Evolutionary conservation across 192 early-diverging fungal species (phyloP).

Genomic region (Coemansia sp.): DNA sequence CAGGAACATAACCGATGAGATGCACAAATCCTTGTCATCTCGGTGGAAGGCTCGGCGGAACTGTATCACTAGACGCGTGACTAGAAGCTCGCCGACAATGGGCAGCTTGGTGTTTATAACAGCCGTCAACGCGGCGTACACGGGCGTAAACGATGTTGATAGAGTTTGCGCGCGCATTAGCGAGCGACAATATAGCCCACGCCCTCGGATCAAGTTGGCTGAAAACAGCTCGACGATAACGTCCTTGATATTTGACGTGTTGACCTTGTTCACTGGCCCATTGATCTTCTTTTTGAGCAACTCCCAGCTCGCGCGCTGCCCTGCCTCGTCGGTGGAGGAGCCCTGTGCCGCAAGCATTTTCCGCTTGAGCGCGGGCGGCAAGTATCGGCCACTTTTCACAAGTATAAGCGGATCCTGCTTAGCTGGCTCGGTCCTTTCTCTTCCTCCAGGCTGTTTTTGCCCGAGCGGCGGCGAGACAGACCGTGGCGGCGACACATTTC

Average conservation of each 20-base stretch:
- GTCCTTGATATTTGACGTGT: conserved; percentile 85
- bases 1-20: conserved; percentile 84
- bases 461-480: not conserved
- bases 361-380: conserved; percentile 80
- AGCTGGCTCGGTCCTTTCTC: not conserved
- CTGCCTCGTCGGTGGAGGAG: conserved; percentile 22
- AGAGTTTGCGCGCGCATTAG: conserved; percentile 89
- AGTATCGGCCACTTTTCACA: conserved; percentile 59
- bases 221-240: conserved; percentile 87
- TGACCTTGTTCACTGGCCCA: conserved; percentile 94
- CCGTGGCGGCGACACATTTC: not conserved
- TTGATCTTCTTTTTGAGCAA: conserved; percentile 92
- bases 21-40: conserved; percentile 85
- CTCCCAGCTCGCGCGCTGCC: conserved; percentile 92
- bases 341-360: conserved; percentile 50
- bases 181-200: conserved; percentile 83
- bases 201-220: conserved; percentile 89
- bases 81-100: conserved; percentile 82
- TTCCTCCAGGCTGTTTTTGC: not conserved
- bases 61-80: conserved; percentile 81
- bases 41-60: conserved; percentile 89
- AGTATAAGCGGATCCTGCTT: not conserved
- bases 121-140: conserved; percentile 85
- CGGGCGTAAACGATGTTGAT: conserved; percentile 86
- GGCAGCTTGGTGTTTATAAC: conserved; percentile 95